Base-by-base conservation (phyloP, 352 stramenopile species). In the Phytophthora palmivora region DNA sequence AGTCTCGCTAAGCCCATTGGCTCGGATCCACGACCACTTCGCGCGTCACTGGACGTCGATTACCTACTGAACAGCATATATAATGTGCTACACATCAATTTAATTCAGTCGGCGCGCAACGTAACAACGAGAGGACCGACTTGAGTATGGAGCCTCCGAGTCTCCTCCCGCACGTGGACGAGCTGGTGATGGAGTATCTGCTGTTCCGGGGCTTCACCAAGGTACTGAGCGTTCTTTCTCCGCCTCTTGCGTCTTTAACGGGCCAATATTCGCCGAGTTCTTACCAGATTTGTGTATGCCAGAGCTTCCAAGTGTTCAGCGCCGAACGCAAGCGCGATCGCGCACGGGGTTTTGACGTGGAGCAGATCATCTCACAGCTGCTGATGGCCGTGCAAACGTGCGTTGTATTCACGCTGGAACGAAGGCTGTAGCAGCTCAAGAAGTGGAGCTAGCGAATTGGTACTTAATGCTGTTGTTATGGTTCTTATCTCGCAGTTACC, bases 141-240 rank as follows among this genome's bases (percentile, higher is more conserved):
- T 9, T 18, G 43, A 65, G 30, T 7, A 76, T 79, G 67, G 51
- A 76, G 48, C 53, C 77, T 30, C 66, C 71, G 45, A 77, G 65
- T 43, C 63, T 91, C 21, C 67, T 94, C 43, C 79, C 86, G 61
- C 84, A 90, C 63, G 83, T 94, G 49, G 86, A 92, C 54, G 86
- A 94, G 70, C 75, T 94, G 28, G 71, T 94, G 57, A 89, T 94
- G 77, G 86, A 94, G 71, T 94, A 94, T 62, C 65, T 94, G 45
- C 81, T 94, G 54, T 94, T 94, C 72, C 74, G 86, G 5, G 86
- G 86, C 32, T 94, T 94, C 64, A 92, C 86, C 22, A 92, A 92
- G 76, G 80, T 82, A 4, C 16, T 16, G 42, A 6, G 2, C 2
- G 6, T 10, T n/a, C 28, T 34, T 26, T 24, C 14, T 6, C 10